A percentile compares a stretch with the other conserved stretches of the same genome.
Evolutionary conservation across 148 eudicot genomes (phyloP).

Genomic region (Rhododendron henanense): DNA sequence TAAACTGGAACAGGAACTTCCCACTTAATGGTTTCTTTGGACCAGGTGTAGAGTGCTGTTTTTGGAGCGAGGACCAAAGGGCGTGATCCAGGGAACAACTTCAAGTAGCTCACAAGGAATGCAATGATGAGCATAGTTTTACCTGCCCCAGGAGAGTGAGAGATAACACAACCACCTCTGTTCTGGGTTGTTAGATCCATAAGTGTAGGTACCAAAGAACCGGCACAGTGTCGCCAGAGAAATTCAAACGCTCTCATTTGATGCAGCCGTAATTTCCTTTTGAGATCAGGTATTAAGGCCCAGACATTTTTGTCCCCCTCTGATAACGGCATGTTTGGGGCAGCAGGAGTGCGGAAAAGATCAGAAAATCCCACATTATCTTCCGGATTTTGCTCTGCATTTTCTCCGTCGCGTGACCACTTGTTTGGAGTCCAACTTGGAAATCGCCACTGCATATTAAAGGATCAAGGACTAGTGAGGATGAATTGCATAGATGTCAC

Average conservation of each 20-base stretch:
- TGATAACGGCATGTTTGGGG: constrained; percentile 36
- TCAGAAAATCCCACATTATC: constrained; percentile 41
- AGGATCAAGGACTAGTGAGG: background rate
- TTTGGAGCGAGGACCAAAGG: constrained; percentile 97
- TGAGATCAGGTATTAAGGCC: constrained; percentile 74
- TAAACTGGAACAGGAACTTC: constrained; percentile 88
- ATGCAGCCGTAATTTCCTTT: constrained; percentile 60
- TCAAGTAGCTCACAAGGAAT: constrained; percentile 87
- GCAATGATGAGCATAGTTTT: constrained; percentile 90
- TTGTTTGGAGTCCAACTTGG: constrained; percentile 34
- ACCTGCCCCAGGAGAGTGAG: constrained; percentile 97
- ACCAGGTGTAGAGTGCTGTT: constrained; percentile 94
- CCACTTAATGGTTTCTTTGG: constrained; percentile 93
- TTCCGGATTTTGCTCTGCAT: constrained; percentile 44
- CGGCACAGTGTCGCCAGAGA: constrained; percentile 87
- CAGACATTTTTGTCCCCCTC: constrained; percentile 67
- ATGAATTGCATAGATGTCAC: background rate
- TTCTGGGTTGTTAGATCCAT: constrained; percentile 61
- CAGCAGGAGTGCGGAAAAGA: constrained; percentile 46
- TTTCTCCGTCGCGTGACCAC: constrained; percentile 39
- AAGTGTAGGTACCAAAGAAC: constrained; percentile 63
- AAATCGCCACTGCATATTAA: constrained; percentile 40
- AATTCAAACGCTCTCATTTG: constrained; percentile 89
- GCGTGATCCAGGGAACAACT: constrained; percentile 82
- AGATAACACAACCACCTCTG: constrained; percentile 90